Evolutionary conservation across 2,329 filamentous ascomycete genomes (phyloP), one percentile per base, ranked within the genome.

Genomic region (Alternaria postmessia): DNA sequence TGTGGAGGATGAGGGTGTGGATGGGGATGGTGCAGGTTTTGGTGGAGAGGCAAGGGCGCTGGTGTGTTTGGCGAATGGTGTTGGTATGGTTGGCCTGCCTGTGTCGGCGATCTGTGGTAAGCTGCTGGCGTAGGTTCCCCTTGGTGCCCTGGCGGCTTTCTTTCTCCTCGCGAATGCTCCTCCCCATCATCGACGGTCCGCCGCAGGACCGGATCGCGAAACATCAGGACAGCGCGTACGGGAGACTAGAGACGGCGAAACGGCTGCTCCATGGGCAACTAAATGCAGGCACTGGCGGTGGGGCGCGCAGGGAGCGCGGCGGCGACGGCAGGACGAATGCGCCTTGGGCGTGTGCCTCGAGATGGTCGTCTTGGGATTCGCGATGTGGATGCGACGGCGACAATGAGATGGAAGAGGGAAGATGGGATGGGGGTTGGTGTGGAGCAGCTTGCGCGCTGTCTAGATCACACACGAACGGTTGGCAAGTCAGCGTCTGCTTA

Each of bases 41-140:
- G 65, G 65, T 70, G 63, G 38, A 57, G 63, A 57, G 66, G 70
- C 66, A 68, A 75, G 68, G 69, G 76, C 64, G 69, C 75, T 66
- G 71, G 73, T 53, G 69, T 76, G 66, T 62, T 70, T 61, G 68
- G 72, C 47, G 78, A 77, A 57, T 68, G 71, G 46, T 75, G 75
- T 58, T 78, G 72, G 56, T 75, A 75, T 57, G 77, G 73, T 65
- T 73, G 73, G 66, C 71, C 70, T 68, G 75, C 72, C 67, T 78
- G 75, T 67, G 72, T 71, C 59, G 76, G 75, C 67, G 76, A 78
- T 70, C 59, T 65, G 63, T 71, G 69, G 73, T 76, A 77, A 71
- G 75, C 71, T 73, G 69, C 70, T 73, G 70, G 67, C 64, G 59
- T 54, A 59, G 62, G 62, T 60, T 69, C 69, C 70, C 71, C 72